These are phyloP conservation scores for Suillus tomentosus DNA, from an alignment of 768 basidiomycete genomes.

Conservation along the genomic window DNA sequence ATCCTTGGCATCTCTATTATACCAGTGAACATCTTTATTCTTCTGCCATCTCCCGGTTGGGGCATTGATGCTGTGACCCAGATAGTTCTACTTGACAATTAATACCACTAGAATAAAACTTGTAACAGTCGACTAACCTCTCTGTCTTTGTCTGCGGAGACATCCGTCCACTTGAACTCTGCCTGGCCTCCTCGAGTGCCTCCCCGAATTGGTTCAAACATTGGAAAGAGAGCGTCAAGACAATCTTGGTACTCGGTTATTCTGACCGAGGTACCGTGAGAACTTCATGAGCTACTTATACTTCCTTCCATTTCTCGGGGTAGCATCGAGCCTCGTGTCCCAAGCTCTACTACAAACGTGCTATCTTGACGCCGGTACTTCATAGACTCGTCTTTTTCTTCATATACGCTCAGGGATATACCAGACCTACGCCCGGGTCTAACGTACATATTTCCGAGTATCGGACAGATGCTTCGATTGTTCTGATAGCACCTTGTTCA, in stretches of 20 bases:
- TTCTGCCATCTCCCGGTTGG: constrained; percentile 97
- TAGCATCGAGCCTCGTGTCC: background rate
- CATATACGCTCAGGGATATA: background rate
- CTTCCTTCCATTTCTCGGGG: background rate
- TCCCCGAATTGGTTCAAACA: constrained; percentile 86
- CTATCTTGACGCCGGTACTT: constrained; percentile 1
- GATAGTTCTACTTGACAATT: constrained; percentile 68
- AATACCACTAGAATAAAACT: background rate
- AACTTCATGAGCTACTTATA: background rate
- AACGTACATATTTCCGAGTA: background rate
- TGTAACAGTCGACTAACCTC: constrained; percentile 53
- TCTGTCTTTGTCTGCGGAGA: constrained; percentile 89
- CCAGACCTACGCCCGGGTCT: background rate
- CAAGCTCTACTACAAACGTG: background rate
- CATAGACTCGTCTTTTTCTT: background rate
- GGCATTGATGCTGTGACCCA: constrained; percentile 93
- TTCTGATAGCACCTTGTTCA: background rate
- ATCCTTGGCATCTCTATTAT: constrained; percentile 60
- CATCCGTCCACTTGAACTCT: constrained; percentile 91
- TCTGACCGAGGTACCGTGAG: constrained; percentile 4
- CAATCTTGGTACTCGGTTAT: background rate
- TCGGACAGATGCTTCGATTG: background rate
- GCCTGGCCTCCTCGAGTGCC: constrained; percentile 92
- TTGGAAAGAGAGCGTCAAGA: constrained; percentile 23
- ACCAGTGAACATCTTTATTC: constrained; percentile 97